These are phyloP conservation scores for Podila epicladia DNA, from an alignment of 192 early-diverging fungal species.

Conservation along the genomic window DNA sequence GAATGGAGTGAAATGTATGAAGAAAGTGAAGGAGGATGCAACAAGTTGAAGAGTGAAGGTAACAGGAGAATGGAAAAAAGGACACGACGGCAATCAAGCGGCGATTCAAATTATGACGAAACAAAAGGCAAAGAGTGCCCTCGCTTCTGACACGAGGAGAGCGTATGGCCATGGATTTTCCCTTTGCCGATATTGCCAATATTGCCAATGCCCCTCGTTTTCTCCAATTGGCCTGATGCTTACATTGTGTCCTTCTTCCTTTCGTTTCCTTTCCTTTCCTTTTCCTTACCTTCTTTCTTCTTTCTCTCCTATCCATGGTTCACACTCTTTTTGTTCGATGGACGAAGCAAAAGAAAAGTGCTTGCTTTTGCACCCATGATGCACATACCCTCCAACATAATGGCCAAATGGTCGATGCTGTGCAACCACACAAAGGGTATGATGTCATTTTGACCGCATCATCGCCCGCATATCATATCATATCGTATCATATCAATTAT, in stretches of 20 bases:
- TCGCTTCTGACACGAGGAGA: no score
- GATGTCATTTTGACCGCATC: no score
- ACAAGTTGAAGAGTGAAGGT: not conserved
- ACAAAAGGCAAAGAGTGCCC: not conserved
- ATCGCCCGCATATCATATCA: no score
- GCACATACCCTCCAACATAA: no score
- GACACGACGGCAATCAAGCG: not conserved
- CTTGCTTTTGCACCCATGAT: no score
- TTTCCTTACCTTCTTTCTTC: not conserved
- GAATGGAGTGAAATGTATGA: not conserved
- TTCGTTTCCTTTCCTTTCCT: no score
- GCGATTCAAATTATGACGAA: not conserved
- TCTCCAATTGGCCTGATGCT: not conserved
- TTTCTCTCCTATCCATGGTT: not conserved
- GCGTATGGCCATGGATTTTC: not conserved
- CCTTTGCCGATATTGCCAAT: not conserved
- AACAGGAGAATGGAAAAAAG: not conserved
- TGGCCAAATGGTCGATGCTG: no score
- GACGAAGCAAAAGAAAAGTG: no score
- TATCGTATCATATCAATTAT: no score
- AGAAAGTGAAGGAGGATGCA: not conserved
- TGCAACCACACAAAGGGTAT: no score
- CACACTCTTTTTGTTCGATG: not conserved
- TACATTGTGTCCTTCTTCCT: not conserved
- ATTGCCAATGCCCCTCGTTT: not conserved